These are phyloP conservation scores for Alternaria sp. DNA, from an alignment of 2,329 filamentous ascomycete genomes.

Conservation along the genomic window DNA sequence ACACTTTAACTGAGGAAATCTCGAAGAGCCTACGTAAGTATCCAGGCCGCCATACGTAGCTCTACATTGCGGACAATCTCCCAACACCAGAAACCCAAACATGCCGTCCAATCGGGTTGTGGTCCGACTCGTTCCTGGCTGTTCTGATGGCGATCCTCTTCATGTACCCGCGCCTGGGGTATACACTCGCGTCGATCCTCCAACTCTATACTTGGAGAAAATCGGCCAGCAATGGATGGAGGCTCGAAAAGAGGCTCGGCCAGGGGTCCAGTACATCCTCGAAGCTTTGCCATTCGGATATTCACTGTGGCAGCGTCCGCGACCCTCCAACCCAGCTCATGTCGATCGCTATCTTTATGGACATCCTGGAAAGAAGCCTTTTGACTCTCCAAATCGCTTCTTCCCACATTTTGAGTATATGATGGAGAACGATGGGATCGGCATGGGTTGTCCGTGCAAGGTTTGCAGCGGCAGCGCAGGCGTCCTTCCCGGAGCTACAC, in stretches of 20 bases:
- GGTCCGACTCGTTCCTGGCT: slow-evolving; percentile 33
- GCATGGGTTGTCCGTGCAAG: slow-evolving; percentile 60
- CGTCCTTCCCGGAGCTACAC: slow-evolving; percentile 23
- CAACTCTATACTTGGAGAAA: slow-evolving; percentile 57
- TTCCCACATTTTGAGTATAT: slow-evolving; percentile 66
- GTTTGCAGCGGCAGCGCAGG: slow-evolving; percentile 52
- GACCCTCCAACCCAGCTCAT: slow-evolving; percentile 52
- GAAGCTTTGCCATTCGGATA: slow-evolving; percentile 65
- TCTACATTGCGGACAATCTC: background rate
- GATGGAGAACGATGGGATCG: slow-evolving; percentile 58
- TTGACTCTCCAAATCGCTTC: slow-evolving; percentile 64
- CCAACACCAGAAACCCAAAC: background rate
- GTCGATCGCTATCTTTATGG: slow-evolving; percentile 67
- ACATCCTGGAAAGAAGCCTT: slow-evolving; percentile 61
- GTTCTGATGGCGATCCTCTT: slow-evolving; percentile 49
- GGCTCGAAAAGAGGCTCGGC: slow-evolving; percentile 48
- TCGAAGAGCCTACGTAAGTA: background rate
- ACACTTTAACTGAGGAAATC: background rate
- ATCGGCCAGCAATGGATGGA: slow-evolving; percentile 61
- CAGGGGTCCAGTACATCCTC: slow-evolving; percentile 58
- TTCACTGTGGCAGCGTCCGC: slow-evolving; percentile 59
- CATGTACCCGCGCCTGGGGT: slow-evolving; percentile 32
- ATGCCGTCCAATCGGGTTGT: slow-evolving; percentile 22
- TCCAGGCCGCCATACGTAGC: background rate
- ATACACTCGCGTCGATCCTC: slow-evolving; percentile 52